These are phyloP conservation scores for Raffaelea albimanens DNA, from an alignment of 2,329 filamentous ascomycete species.

Conservation along the genomic window DNA sequence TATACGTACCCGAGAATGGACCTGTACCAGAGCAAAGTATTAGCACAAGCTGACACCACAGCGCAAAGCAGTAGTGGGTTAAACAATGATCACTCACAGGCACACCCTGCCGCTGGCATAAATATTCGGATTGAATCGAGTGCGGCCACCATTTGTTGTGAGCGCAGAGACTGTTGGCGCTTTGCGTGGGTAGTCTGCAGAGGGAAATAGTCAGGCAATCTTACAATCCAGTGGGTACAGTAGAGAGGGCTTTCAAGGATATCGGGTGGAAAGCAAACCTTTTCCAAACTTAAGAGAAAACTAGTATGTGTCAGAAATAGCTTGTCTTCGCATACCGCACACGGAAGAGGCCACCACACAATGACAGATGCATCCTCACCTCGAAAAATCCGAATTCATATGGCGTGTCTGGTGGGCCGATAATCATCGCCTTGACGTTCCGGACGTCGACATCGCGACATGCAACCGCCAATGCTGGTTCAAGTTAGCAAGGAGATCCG, in stretches of 20 bases:
- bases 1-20: slow-evolving; percentile 70
- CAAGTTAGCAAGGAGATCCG: background rate
- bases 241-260: background rate
- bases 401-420: slow-evolving; percentile 87
- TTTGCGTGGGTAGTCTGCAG: slow-evolving; percentile 69
- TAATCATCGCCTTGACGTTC: slow-evolving; percentile 76
- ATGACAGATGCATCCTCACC: slow-evolving; percentile 47
- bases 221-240: too few relatives aligned
- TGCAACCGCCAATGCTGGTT: slow-evolving; percentile 70
- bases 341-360: too few relatives aligned
- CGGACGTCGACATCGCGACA: slow-evolving; percentile 84
- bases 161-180: slow-evolving; percentile 54
- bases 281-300: slow-evolving; percentile 69
- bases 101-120: slow-evolving; percentile 89
- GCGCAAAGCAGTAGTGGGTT: slow-evolving; percentile 26
- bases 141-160: slow-evolving; percentile 82
- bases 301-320: slow-evolving; percentile 29
- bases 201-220: too few relatives aligned
- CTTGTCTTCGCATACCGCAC: background rate
- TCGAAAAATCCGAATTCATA: slow-evolving; percentile 98
- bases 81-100: slow-evolving; percentile 44
- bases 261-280: slow-evolving; percentile 38
- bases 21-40: slow-evolving; percentile 28
- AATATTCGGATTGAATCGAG: slow-evolving; percentile 94
- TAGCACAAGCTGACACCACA: background rate